Percentiles rank a stretch among this genome's conserved stretches.
These are phyloP conservation scores for Dianthus caryophyllus DNA, from an alignment of 148 eudicot species.

Conservation along the genomic window DNA sequence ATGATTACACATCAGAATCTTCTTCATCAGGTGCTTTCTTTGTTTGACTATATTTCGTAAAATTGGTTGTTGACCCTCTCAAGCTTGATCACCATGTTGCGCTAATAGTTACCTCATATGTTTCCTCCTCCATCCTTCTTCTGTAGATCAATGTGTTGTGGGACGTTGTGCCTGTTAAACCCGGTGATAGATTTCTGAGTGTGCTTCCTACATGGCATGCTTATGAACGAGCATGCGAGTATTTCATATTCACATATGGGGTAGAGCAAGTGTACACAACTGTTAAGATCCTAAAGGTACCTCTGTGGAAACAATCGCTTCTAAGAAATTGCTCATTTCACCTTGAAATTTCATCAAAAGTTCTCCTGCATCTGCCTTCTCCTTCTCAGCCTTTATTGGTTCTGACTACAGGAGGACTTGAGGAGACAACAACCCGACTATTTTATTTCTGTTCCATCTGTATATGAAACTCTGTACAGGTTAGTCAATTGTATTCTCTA, in stretches of 20 bases:
- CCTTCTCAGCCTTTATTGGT: neutral
- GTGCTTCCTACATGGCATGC: constrained; percentile 99
- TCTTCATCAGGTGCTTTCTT: constrained; percentile 68
- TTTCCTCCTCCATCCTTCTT: constrained; percentile 13
- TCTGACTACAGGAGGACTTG: constrained; percentile 78
- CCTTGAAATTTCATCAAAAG: neutral
- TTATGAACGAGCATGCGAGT: constrained; percentile 86
- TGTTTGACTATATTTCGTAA: neutral
- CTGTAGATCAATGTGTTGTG: constrained; percentile 64
- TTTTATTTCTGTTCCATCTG: constrained; percentile 80
- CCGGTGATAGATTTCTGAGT: constrained; percentile 85
- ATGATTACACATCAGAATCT: constrained; percentile 91
- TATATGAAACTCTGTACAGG: constrained; percentile 90
- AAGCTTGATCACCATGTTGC: neutral
- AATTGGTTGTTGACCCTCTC: neutral
- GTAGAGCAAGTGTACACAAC: constrained; percentile 77
- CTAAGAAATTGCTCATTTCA: neutral
- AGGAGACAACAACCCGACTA: constrained; percentile 73
- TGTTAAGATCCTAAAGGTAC: constrained; percentile 70
- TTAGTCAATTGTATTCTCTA: too few relatives aligned
- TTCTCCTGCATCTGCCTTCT: neutral
- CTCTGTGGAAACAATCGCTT: neutral
- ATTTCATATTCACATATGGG: constrained; percentile 69
- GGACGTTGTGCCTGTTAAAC: constrained; percentile 70
- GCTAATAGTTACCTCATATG: neutral